Conservation (phyloP, 306 rosid genomes). For the Biancaea sappan region DNA sequence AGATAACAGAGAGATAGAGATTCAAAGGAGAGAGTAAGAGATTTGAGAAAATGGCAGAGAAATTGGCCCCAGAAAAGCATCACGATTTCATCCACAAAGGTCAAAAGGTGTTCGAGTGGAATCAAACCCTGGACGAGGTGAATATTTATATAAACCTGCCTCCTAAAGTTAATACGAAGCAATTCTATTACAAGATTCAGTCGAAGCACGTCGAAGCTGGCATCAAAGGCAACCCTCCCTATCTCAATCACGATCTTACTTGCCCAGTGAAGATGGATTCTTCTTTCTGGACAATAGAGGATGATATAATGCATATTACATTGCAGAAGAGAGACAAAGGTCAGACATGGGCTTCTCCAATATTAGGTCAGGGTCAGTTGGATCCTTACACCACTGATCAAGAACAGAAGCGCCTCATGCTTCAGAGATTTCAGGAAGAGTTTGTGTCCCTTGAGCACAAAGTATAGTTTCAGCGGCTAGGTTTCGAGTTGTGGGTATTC, state of each 20-base stretch:
- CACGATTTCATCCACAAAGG: too few species aligned
- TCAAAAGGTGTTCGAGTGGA: constrained; percentile 90
- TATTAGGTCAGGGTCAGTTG: too few species aligned
- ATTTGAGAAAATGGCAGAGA: too few species aligned
- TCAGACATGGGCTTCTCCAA: constrained; percentile 96
- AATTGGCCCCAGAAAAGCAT: too few species aligned
- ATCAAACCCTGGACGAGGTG: constrained; percentile 92
- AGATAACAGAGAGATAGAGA: too few species aligned
- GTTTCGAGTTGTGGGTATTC: too few species aligned
- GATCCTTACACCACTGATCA: too few species aligned
- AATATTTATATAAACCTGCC: constrained; percentile 78
- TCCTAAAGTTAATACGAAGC: constrained; percentile 71
- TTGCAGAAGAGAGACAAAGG: constrained; percentile 94
- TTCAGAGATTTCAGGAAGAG: too few species aligned
- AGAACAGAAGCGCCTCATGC: too few species aligned
- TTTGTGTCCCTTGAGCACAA: too few species aligned
- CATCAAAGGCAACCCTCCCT: constrained; percentile 91
- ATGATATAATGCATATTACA: constrained; percentile 87
- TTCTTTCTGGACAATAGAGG: constrained; percentile 96
- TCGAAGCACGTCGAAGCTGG: constrained; percentile 84
- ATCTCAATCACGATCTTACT: constrained; percentile 79
- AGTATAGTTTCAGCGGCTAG: too few species aligned
- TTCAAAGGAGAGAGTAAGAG: too few species aligned
- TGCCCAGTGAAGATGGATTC: constrained; percentile 89
- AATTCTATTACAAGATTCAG: constrained; percentile 83